Evolutionary conservation across 2,329 filamentous ascomycete genomes (phyloP), one percentile per base, ranked within the genome.

Genomic region (Penicillium sp.): DNA sequence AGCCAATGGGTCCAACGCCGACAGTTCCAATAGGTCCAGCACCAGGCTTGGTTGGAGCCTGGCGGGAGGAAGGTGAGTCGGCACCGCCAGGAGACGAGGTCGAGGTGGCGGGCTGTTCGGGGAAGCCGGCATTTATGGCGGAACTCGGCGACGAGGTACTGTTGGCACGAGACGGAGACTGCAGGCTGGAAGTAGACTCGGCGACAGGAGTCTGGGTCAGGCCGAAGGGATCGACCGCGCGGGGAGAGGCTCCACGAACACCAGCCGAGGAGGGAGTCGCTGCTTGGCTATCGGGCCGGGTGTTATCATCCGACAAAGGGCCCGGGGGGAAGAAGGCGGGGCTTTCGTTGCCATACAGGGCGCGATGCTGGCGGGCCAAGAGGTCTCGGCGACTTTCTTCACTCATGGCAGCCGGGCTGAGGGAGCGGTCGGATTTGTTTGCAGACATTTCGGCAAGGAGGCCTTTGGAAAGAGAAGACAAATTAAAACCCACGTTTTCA

Each of bases 311-410:
- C 46, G 86, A 81, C 67, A 88, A 88, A 61, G 80, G 81, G 59
- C 80, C 81, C 63, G 83, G 85, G 63, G 88, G 87, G 70, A 88
- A 86, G 71, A 91, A 88, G 48, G 83, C 77, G 33, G 83, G 80
- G 62, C 70, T 90, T 54, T 83, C 82, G 67, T 85, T 91, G 71
- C 92, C 91, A 75, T 97, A 99, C 63, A 99, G 79, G 62, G 93
- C 92, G 75, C 89, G 92, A 76, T 95, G 92, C 79, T 97, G 94
- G 71, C 93, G 92, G 66, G 92, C 90, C 76, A 97, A 96, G 74
- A 97, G 83, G 67, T 97, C 93, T 67, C 93, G 91, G 67, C 93
- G 93, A 70, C 96, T 92, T 68, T 97, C 92, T 79, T 97, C 94
- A 72, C 89, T 95, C 89, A 96, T 90, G 67, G 87, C 83, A 73